These are phyloP conservation scores for Geosmithia morbida DNA, from an alignment of 2,329 filamentous ascomycete genomes.

Conservation along the genomic window DNA sequence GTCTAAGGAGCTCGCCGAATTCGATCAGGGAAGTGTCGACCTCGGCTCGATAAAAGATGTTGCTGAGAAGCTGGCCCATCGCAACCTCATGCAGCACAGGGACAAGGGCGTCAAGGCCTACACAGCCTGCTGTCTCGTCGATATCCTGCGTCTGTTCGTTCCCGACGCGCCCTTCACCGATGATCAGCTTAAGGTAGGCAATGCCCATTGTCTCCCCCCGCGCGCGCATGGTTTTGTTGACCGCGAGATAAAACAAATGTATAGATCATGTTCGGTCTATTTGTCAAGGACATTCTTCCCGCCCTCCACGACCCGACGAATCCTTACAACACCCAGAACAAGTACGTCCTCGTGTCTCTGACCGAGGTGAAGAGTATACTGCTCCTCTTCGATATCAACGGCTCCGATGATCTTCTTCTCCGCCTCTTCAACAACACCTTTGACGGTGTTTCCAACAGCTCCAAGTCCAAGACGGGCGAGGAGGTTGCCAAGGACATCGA, in stretches of 20 bases:
- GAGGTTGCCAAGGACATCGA: slow-evolving; percentile 87
- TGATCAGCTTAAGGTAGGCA: slow-evolving; percentile 63
- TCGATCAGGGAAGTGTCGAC: slow-evolving; percentile 79
- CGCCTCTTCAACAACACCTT: slow-evolving; percentile 82
- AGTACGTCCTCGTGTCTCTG: slow-evolving; percentile 78
- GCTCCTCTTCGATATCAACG: slow-evolving; percentile 75
- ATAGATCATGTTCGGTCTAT: slow-evolving; percentile 85
- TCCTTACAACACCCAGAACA: slow-evolving; percentile 84
- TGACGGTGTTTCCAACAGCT: slow-evolving; percentile 72
- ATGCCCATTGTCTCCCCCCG: background rate
- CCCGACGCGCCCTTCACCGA: slow-evolving; percentile 89
- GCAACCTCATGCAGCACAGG: slow-evolving; percentile 77
- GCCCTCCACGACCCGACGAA: slow-evolving; percentile 75
- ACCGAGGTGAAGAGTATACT: slow-evolving; percentile 91
- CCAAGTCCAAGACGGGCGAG: slow-evolving; percentile 62
- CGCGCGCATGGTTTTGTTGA: background rate
- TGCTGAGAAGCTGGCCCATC: slow-evolving; percentile 70
- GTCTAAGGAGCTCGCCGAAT: slow-evolving; percentile 65
- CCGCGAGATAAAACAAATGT: background rate
- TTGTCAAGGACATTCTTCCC: slow-evolving; percentile 71
- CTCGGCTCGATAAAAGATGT: slow-evolving; percentile 72
- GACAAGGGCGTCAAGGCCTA: slow-evolving; percentile 88
- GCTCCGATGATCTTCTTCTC: slow-evolving; percentile 63
- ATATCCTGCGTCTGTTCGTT: slow-evolving; percentile 83
- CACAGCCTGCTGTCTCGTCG: slow-evolving; percentile 77